Conservation (phyloP, 2,329 filamentous ascomycete species). For the Scedosporium apiospermum region DNA sequence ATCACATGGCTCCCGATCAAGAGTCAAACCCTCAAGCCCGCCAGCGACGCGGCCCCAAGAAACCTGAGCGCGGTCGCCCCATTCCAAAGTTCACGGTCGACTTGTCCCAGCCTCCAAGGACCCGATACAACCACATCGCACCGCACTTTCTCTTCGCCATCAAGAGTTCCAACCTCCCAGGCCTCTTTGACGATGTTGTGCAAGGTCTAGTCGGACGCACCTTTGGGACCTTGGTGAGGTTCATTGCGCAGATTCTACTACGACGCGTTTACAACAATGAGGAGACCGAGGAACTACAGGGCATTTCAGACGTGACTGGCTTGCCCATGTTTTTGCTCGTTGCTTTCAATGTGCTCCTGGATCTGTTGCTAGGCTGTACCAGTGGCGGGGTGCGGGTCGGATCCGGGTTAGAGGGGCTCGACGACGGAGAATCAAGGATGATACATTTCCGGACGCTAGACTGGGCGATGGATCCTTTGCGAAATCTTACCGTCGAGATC, state of each 20-base stretch:
- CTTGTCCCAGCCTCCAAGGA: conserved; percentile 15
- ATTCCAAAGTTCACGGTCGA: conserved; percentile 18
- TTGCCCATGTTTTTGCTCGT: conserved; percentile 51
- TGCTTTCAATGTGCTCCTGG: conserved; percentile 52
- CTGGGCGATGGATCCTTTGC: conserved; percentile 42
- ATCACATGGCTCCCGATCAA: too few species aligned
- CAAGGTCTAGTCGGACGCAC: conserved; percentile 10
- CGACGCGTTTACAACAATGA: conserved; percentile 41
- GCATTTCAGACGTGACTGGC: conserved; percentile 39
- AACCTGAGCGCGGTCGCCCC: background rate
- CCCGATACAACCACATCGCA: conserved; percentile 18
- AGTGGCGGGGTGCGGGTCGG: conserved; percentile 28
- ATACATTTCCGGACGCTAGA: conserved; percentile 48
- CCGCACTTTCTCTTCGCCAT: conserved; percentile 13
- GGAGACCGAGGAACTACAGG: conserved; percentile 51
- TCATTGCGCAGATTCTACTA: conserved; percentile 35
- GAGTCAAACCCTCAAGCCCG: too few species aligned
- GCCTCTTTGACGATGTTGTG: conserved; percentile 42
- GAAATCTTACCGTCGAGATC: conserved; percentile 39
- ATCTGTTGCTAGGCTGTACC: conserved; percentile 56
- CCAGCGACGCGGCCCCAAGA: too few species aligned
- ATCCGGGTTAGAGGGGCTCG: background rate
- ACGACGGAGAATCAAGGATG: conserved; percentile 20
- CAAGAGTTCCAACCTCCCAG: conserved; percentile 22
- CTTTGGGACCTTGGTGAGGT: conserved; percentile 17